Evolutionary conservation across 208 protist genomes (phyloP).

Genomic region (Trypanosoma theileri): DNA sequence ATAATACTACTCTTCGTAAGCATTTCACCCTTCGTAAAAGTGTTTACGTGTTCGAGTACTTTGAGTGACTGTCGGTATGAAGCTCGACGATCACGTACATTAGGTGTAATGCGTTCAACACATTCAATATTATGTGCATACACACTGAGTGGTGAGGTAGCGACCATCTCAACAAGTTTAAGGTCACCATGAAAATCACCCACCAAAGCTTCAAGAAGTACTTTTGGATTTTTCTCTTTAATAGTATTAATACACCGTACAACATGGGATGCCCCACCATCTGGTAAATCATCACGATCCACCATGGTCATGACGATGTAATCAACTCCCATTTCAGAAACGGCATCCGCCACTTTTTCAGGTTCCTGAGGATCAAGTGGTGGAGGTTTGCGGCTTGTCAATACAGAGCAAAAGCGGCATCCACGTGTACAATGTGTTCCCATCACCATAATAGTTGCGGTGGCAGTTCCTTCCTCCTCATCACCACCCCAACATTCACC

Average conservation of each 20-base stretch:
- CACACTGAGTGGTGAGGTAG: constrained; percentile 93
- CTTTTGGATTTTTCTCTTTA: constrained; percentile 69
- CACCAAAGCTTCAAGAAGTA: constrained; percentile 96
- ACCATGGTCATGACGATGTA: constrained; percentile 99
- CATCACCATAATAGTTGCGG: constrained; percentile 99
- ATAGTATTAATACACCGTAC: constrained; percentile 86
- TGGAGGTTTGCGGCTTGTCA: constrained; percentile 93
- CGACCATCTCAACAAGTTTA: constrained; percentile 83
- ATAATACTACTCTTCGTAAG: constrained; percentile 99
- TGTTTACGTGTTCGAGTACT: constrained; percentile 92
- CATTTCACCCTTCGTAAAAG: constrained; percentile 74
- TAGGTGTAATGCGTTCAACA: constrained; percentile 90
- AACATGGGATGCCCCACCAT: constrained; percentile 95
- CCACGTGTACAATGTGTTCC: constrained; percentile 97
- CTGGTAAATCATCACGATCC: constrained; percentile 94
- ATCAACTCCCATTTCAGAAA: constrained; percentile 96
- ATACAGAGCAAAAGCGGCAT: constrained; percentile 98
- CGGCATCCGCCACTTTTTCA: constrained; percentile 90
- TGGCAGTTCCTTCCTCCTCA: constrained; percentile 81
- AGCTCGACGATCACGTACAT: constrained; percentile 95
- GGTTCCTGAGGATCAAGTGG: constrained; percentile 96
- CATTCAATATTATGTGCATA: constrained; percentile 99
- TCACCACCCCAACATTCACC: constrained; percentile 97
- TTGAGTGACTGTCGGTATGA: constrained; percentile 94
- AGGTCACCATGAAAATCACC: constrained; percentile 96